Base-by-base conservation (phyloP, 2,329 filamentous ascomycete species). In the Stagonosporopsis chrysanthemi region DNA sequence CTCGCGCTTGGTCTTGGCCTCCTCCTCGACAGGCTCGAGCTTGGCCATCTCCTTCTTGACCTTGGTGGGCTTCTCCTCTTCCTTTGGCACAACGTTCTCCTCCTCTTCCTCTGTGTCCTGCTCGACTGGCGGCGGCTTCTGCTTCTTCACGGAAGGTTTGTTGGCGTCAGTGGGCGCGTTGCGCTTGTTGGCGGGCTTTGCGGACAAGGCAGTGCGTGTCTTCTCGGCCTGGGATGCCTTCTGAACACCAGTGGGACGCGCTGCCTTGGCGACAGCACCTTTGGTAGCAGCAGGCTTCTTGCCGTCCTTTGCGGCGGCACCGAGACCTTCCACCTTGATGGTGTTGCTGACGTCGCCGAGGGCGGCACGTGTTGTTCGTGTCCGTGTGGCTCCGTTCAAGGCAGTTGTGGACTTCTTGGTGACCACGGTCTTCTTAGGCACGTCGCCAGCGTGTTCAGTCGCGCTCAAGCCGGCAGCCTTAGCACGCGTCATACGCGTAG, bases 321-420 rank as follows among this genome's bases (percentile, higher is more conserved):
- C 71, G 15, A 64, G 60, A 33, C 50, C 59, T 19, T 91, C 90
- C 44, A 84, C 84, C 78, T 97, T 98, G 69, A 87, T 87, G 63
- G 96, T 90, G 80, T 99, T 99, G 85, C 92, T 98, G 68, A 97
- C 90, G 81, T 99, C 95, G 56, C 91, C 92, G 35, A 99, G 85
- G 45, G 91, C 93, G 69, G 90, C 86, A 73, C 95, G 91, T 81
- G 90, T 95, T 38, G 56, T 58, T 73, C 90, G 85, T 59, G 82
- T 75, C 59, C 66, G 68, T 49, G 65, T 82, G 44, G 78, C 75
- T 45, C 82, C 70, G 28, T 74, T 78, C 26, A 75, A 58, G n/a
- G 71, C 68, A 39, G 71, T 65, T 47, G 73, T 73, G 5, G 78
- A 75, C 68, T 80, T 80, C 73, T 81, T 82, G 33, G 78, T 74